A percentile compares a stretch with the other conserved stretches of the same genome.
Conservation (phyloP, 768 basidiomycete genomes). For the Gymnopilus junonius region DNA sequence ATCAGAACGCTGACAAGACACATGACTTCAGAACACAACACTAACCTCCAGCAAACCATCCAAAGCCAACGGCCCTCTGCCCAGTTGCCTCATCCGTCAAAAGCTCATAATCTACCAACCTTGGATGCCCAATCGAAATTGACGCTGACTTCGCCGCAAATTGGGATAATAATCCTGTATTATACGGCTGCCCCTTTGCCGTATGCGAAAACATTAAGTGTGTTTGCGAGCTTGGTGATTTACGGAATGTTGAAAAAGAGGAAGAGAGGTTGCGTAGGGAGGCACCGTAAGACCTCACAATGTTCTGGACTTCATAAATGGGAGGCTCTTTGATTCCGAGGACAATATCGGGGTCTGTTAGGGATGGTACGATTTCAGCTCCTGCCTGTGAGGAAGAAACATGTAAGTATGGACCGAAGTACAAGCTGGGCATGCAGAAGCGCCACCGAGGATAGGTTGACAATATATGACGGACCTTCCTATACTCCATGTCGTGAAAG, state of each 20-base stretch:
- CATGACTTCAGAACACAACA: not conserved
- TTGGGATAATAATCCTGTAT: slow-evolving; percentile 73
- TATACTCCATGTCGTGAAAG: slow-evolving; percentile 66
- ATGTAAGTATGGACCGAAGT: not conserved
- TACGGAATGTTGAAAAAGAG: not conserved
- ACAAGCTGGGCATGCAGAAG: not conserved
- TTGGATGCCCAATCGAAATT: slow-evolving; percentile 35
- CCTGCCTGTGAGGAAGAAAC: slow-evolving; percentile 64
- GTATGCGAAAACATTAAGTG: slow-evolving; percentile 96
- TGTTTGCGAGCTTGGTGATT: slow-evolving; percentile 39
- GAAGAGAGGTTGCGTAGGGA: slow-evolving; percentile 32
- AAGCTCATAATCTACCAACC: slow-evolving; percentile 86
- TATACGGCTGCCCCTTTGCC: slow-evolving; percentile 85
- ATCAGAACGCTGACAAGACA: too few relatives aligned
- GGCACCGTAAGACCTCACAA: too few relatives aligned
- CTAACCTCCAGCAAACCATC: slow-evolving; percentile 90
- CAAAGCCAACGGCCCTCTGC: slow-evolving; percentile 87
- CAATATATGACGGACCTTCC: slow-evolving; percentile 51
- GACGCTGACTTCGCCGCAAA: slow-evolving; percentile 46
- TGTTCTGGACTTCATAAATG: slow-evolving; percentile 62
- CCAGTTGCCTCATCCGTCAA: slow-evolving; percentile 57
- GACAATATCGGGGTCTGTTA: slow-evolving; percentile 67
- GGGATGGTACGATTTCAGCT: slow-evolving; percentile 62
- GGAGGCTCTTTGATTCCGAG: slow-evolving; percentile 92
- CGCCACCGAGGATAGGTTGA: not conserved